These are phyloP conservation scores for Phellinidium pouzarii DNA, from an alignment of 1,284 basidiomycete species.

Conservation along the genomic window DNA sequence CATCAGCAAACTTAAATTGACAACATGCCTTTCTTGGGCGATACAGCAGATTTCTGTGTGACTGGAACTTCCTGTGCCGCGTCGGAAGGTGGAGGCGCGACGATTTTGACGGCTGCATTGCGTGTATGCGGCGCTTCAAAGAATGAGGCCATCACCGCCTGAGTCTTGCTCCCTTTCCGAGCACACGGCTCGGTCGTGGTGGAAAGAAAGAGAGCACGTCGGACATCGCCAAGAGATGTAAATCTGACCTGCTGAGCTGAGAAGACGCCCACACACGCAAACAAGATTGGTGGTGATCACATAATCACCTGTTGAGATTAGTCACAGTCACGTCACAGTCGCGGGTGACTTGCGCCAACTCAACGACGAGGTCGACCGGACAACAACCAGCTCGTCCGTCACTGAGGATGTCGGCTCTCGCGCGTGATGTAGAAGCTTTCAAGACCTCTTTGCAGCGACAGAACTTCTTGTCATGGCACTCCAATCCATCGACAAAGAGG, in stretches of 20 bases:
- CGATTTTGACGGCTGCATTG: conserved; percentile 53
- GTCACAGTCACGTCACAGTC: not conserved
- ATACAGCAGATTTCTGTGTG: conserved; percentile 9
- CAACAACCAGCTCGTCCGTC: not conserved
- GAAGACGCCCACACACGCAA: not conserved
- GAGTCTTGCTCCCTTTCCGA: not conserved
- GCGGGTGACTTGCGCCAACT: no score
- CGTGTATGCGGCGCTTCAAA: conserved; percentile 39
- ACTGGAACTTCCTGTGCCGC: conserved; percentile 25
- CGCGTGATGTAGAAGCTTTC: conserved; percentile 60
- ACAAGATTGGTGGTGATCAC: not conserved
- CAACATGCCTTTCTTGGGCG: conserved; percentile 36
- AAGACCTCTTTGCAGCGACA: conserved; percentile 54
- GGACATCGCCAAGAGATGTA: conserved; percentile 2
- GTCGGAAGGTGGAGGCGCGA: conserved; percentile 37
- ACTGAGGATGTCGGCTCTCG: conserved; percentile 52
- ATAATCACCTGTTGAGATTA: not conserved
- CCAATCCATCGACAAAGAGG: conserved; percentile 33
- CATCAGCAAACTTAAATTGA: not conserved
- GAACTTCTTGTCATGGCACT: conserved; percentile 69
- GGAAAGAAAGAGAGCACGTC: not conserved
- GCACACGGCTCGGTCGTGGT: conserved; percentile 2
- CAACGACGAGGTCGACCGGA: conserved; percentile 6
- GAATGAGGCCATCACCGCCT: conserved; percentile 23
- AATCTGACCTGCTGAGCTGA: not conserved